Conservation (phyloP, 768 basidiomycete genomes). For the Peribolospora baueri region DNA sequence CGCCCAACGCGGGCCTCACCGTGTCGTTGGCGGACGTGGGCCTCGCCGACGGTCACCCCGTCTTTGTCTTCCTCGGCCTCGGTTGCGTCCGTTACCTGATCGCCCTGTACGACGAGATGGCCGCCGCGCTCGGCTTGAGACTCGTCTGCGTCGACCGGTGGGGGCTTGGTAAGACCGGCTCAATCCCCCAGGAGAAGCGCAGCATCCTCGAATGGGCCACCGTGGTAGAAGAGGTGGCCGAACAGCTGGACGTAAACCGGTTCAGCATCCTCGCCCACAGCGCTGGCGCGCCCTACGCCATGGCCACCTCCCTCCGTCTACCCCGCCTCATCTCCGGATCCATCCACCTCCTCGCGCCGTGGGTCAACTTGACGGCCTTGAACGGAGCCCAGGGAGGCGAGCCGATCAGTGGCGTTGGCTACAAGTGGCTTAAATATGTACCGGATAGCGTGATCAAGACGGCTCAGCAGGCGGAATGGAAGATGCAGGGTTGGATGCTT, state of each 20-base stretch:
- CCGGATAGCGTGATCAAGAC: constrained; percentile 80
- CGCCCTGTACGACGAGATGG: constrained; percentile 91
- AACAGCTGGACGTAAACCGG: constrained; percentile 45
- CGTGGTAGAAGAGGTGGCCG: constrained; percentile 73
- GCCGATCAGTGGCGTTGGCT: constrained; percentile 32
- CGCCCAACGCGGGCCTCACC: constrained; percentile 34
- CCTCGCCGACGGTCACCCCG: constrained; percentile 53
- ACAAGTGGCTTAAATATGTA: constrained; percentile 92
- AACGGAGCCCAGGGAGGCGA: constrained; percentile 28
- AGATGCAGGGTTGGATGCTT: constrained; percentile 83
- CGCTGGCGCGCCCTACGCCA: constrained; percentile 80
- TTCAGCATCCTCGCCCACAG: constrained; percentile 88
- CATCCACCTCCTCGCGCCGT: constrained; percentile 73
- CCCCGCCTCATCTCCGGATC: constrained; percentile 56
- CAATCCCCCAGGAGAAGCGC: constrained; percentile 31
- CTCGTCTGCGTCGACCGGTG: constrained; percentile 91
- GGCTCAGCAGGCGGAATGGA: constrained; percentile 93
- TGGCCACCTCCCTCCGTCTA: constrained; percentile 57
- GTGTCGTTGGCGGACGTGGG: constrained; percentile 71
- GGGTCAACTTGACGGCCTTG: constrained; percentile 53
- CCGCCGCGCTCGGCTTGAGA: constrained; percentile 55
- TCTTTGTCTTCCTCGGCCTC: constrained; percentile 75
- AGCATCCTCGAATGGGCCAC: constrained; percentile 76
- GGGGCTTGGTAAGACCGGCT: constrained; percentile 74
- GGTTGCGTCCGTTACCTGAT: constrained; percentile 87